A percentile compares a stretch with the other conserved stretches of the same genome.
Conservation (phyloP, 495 filamentous ascomycete species). For the Penicillium canescens region DNA sequence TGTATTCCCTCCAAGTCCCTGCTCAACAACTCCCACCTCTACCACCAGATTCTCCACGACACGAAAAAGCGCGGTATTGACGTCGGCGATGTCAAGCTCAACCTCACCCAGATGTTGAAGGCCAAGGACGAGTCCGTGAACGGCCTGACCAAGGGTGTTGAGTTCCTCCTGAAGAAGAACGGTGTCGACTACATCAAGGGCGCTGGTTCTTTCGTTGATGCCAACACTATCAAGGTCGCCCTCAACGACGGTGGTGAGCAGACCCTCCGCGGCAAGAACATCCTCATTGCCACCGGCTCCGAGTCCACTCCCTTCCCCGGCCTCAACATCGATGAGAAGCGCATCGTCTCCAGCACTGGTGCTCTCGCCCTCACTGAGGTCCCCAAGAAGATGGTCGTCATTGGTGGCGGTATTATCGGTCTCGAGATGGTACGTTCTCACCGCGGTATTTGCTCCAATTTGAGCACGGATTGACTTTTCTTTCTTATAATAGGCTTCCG, state of each 20-base stretch:
- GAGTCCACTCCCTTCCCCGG: constrained; percentile 97
- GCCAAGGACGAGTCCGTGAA: constrained; percentile 91
- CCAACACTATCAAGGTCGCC: constrained; percentile 89
- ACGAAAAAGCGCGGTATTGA: constrained; percentile 96
- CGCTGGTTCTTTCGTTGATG: constrained; percentile 79
- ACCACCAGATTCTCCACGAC: constrained; percentile 97
- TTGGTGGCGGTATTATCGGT: constrained; percentile 98
- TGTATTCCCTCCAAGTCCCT: constrained; percentile 99
- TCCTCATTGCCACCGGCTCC: constrained; percentile 92
- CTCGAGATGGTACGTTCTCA: constrained; percentile 78
- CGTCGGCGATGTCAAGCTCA: constrained; percentile 94
- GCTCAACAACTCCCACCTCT: constrained; percentile 98
- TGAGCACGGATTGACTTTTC: constrained; percentile 2
- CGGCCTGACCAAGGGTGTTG: constrained; percentile 92
- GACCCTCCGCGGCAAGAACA: constrained; percentile 87
- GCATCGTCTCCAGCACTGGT: constrained; percentile 93
- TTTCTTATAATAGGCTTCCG: constrained; percentile 64
- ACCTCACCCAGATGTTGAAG: constrained; percentile 94
- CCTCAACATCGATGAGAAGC: constrained; percentile 94
- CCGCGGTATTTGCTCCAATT: background rate
- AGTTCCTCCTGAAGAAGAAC: constrained; percentile 99
- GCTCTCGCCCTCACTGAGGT: constrained; percentile 86
- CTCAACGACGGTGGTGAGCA: constrained; percentile 88
- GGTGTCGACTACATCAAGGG: constrained; percentile 96
- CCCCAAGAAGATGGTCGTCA: constrained; percentile 96